phyloP scores from a whole-genome alignment of 192 early-diverging fungal species.

The Coemansia reversa region DNA sequence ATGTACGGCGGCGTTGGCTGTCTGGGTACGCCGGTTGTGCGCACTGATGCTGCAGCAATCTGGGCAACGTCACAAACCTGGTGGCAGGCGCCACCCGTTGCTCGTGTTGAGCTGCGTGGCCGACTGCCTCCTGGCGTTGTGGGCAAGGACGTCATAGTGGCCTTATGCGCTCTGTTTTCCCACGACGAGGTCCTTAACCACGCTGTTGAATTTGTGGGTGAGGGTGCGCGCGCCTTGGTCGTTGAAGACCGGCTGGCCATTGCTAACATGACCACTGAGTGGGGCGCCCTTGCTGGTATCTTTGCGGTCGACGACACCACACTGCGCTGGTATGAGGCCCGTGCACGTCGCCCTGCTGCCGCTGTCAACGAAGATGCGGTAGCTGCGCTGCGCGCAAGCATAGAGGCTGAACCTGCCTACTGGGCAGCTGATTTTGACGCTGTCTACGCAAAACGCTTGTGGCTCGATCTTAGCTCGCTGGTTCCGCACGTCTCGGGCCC shows the following conservation, averaged over 20 bases:
- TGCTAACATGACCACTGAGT: constrained; percentile 99
- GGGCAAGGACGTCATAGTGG: constrained; percentile 96
- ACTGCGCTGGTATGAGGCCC: constrained; percentile 67
- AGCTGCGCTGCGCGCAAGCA: constrained; percentile 50
- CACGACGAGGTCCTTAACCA: constrained; percentile 95
- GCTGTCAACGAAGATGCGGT: constrained; percentile 44
- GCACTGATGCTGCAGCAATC: constrained; percentile 97
- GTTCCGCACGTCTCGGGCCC: constrained; percentile 91
- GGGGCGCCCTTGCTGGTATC: constrained; percentile 96
- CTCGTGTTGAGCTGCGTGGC: constrained; percentile 83
- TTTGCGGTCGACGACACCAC: constrained; percentile 89
- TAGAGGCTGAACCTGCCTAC: constrained; percentile 27
- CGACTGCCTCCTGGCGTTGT: constrained; percentile 77
- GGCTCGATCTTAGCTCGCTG: constrained; percentile 84
- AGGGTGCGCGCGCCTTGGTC: constrained; percentile 59
- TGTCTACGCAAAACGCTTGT: constrained; percentile 79
- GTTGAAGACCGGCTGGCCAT: constrained; percentile 94
- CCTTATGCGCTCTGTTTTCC: constrained; percentile 88
- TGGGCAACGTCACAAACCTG: constrained; percentile 98
- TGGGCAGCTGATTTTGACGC: constrained; percentile 61
- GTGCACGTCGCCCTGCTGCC: constrained; percentile 50
- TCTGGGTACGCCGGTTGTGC: constrained; percentile 94
- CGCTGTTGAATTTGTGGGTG: constrained; percentile 93
- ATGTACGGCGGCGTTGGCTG: constrained; percentile 98
- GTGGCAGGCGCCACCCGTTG: constrained; percentile 99